phyloP scores from a whole-genome alignment of 1,139 yeast species.

The Debaryomycetaceae sp. region DNA sequence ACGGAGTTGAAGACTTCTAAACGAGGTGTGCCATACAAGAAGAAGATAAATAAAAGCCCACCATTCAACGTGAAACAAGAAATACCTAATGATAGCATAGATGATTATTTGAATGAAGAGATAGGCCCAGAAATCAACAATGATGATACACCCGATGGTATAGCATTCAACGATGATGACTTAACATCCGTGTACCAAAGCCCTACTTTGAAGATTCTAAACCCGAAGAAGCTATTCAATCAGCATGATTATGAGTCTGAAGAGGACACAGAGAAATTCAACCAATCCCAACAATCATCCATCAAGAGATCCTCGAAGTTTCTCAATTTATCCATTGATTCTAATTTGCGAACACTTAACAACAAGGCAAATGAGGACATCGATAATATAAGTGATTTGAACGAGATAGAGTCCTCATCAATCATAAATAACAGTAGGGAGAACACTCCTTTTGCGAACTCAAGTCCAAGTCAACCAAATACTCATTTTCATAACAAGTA shows the following conservation, averaged over 20 bases:
- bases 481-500: conserved; percentile 31
- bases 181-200: conserved; percentile 14
- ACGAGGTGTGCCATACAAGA: conserved; percentile 13
- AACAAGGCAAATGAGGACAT: conserved; percentile 12
- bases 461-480: conserved; percentile 12
- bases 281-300: conserved; percentile 16
- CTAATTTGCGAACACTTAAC: conserved; percentile 11
- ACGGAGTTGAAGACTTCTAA: conserved; percentile 16
- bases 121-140: neutral
- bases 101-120: conserved; percentile 17
- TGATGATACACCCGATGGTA: conserved; percentile 10
- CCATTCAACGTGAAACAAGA: conserved; percentile 41
- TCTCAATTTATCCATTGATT: conserved; percentile 45
- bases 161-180: conserved; percentile 16
- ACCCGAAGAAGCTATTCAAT: conserved; percentile 4
- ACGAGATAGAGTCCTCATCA: conserved; percentile 26
- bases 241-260: conserved; percentile 4
- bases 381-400: conserved; percentile 27
- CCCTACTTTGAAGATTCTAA: conserved; percentile 9
- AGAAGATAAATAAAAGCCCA: conserved; percentile 38
- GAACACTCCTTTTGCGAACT: conserved; percentile 17
- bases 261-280: conserved; percentile 2
- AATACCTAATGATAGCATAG: conserved; percentile 24
- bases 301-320: conserved; percentile 47
- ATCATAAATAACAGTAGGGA: conserved; percentile 13